Percentiles rank a stretch among this genome's conserved stretches.
Evolutionary conservation across 345 rosid genomes (phyloP).

Genomic region (Euphorbia pulcherrima): DNA sequence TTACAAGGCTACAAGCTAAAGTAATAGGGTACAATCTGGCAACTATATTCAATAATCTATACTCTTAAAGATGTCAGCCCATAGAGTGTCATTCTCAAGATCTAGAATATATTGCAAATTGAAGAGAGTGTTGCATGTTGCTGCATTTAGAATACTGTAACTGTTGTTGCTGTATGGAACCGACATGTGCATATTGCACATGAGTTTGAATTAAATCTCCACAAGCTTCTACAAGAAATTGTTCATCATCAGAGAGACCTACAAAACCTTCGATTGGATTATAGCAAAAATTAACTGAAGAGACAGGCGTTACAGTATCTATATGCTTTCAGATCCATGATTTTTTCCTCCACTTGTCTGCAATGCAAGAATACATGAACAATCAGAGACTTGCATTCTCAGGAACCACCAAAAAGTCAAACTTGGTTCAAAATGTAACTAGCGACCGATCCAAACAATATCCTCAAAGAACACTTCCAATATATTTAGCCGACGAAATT

Average conservation of each 20-base stretch:
- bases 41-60: neutral
- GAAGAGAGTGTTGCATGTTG: neutral
- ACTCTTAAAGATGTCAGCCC: neutral
- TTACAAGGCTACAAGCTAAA: neutral
- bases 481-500: neutral
- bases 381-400: neutral
- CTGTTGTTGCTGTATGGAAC: neutral
- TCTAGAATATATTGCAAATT: neutral
- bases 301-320: neutral
- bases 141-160: neutral
- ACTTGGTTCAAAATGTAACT: neutral
- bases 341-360: neutral
- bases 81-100: neutral
- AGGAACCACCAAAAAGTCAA: neutral
- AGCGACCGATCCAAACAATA: neutral
- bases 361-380: neutral
- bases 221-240: neutral
- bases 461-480: neutral
- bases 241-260: neutral
- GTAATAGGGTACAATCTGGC: neutral
- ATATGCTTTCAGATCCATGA: neutral
- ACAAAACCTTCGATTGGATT: neutral
- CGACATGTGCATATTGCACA: neutral
- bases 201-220: neutral
- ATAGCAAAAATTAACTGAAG: neutral